These are phyloP conservation scores for Cicer judaicum DNA, from an alignment of 306 rosid genomes.

Conservation along the genomic window DNA sequence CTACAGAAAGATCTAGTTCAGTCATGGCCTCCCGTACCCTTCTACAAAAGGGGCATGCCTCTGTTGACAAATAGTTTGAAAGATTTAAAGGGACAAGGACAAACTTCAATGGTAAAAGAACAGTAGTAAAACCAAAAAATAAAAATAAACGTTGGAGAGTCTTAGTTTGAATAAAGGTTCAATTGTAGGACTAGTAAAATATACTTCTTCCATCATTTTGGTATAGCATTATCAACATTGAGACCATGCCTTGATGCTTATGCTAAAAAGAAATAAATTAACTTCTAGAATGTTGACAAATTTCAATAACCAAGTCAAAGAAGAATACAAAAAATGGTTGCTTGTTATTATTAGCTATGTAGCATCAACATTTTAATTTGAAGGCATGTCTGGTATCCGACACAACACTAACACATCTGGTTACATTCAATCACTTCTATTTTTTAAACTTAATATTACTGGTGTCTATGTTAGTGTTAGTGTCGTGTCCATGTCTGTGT, in stretches of 20 bases:
- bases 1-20: slow-evolving; percentile 85
- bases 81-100: slow-evolving; percentile 30
- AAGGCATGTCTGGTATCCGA: no score
- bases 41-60: slow-evolving; percentile 98
- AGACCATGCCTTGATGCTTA: neutral
- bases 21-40: slow-evolving; percentile 95
- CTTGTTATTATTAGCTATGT: slow-evolving; percentile 28
- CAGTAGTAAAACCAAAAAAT: neutral
- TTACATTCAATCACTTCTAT: no score
- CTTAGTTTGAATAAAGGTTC: slow-evolving; percentile 25
- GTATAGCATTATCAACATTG: slow-evolving; percentile 19
- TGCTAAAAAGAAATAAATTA: slow-evolving; percentile 26
- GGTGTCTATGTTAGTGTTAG: no score
- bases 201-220: slow-evolving; percentile 16
- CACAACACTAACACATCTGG: no score
- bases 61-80: slow-evolving; percentile 64
- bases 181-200: slow-evolving; percentile 10
- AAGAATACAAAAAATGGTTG: neutral
- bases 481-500: no score
- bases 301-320: slow-evolving; percentile 30
- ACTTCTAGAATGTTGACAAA: slow-evolving; percentile 16
- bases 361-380: neutral
- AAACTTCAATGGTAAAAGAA: slow-evolving; percentile 30
- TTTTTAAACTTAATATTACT: no score
- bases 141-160: slow-evolving; percentile 10